These are phyloP conservation scores for Chrysanthemum seticuspe DNA, from an alignment of 129 eudicot genomes.

Conservation along the genomic window DNA sequence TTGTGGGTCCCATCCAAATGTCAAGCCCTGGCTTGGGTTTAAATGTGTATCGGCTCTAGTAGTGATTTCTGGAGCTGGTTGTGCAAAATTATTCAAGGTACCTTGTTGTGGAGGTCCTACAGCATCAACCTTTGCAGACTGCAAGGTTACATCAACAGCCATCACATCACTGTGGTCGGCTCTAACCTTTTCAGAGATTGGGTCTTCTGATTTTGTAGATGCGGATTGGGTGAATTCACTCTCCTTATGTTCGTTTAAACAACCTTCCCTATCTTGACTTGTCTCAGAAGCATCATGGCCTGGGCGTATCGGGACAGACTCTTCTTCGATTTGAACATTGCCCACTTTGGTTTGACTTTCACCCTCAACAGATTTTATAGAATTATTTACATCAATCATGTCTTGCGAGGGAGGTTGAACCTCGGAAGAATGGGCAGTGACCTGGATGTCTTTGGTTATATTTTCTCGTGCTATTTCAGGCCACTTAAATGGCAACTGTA, in stretches of 20 bases:
- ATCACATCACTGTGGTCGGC: not conserved
- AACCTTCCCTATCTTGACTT: conserved; percentile 25
- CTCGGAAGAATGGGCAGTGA: no score
- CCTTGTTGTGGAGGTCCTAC: conserved; percentile 9
- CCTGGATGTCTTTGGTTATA: not conserved
- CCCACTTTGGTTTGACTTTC: conserved; percentile 8
- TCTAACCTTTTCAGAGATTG: conserved; percentile 19
- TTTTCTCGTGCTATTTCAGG: conserved; percentile 24
- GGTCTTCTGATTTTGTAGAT: conserved; percentile 14
- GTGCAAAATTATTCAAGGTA: conserved; percentile 19
- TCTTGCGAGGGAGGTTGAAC: conserved; percentile 43
- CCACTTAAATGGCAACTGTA: conserved; percentile 37
- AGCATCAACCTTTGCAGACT: conserved; percentile 2
- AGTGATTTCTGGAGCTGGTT: not conserved
- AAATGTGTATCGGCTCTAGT: conserved; percentile 31
- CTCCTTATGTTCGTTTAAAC: conserved; percentile 13
- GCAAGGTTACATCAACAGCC: not conserved
- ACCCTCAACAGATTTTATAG: conserved; percentile 34
- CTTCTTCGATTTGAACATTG: conserved; percentile 19
- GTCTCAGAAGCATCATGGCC: not conserved
- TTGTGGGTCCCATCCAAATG: conserved; percentile 40
- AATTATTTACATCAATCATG: conserved; percentile 32
- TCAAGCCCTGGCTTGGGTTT: conserved; percentile 33
- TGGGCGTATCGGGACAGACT: not conserved
- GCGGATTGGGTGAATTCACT: conserved; percentile 26